Evolutionary conservation across 1,284 basidiomycete genomes (phyloP).

Genomic region (Ganoderma sinense): DNA sequence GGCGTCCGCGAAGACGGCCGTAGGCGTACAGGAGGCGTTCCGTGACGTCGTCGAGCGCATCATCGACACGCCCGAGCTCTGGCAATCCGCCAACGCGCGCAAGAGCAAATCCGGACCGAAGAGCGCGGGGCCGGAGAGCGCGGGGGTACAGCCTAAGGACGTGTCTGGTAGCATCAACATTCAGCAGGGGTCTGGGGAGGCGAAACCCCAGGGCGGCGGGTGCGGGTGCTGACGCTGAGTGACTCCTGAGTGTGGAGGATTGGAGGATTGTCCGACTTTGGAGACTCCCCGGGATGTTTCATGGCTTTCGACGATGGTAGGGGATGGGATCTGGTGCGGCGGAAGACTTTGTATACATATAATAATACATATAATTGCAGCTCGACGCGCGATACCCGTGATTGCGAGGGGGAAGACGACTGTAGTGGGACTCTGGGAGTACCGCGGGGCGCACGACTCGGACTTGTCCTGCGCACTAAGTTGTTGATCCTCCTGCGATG

Average conservation of each 20-base stretch:
- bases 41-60: slow-evolving; percentile 79
- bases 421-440: no score
- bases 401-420: no score
- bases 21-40: slow-evolving; percentile 85
- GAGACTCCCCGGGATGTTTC: not conserved
- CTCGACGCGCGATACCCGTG: not conserved
- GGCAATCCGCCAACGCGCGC: slow-evolving; percentile 47
- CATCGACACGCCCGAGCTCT: slow-evolving; percentile 73
- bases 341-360: slow-evolving; percentile 1
- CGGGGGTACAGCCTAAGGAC: no score
- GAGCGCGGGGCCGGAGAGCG: slow-evolving; percentile 17
- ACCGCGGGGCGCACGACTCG: no score
- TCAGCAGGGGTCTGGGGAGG: slow-evolving; percentile 27
- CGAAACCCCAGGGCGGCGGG: slow-evolving; percentile 32
- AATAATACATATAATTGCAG: slow-evolving; percentile 6
- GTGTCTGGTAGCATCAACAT: slow-evolving; percentile 50
- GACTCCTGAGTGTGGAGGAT: not conserved
- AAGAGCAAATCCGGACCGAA: slow-evolving; percentile 14
- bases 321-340: not conserved
- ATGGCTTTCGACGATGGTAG: not conserved
- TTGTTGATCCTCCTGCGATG: no score
- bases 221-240: slow-evolving; percentile 30
- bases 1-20: slow-evolving; percentile 86
- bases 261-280: not conserved
- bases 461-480: no score